Conservation (phyloP, 192 early-diverging fungal species). For the Powellomyces hirtus region DNA sequence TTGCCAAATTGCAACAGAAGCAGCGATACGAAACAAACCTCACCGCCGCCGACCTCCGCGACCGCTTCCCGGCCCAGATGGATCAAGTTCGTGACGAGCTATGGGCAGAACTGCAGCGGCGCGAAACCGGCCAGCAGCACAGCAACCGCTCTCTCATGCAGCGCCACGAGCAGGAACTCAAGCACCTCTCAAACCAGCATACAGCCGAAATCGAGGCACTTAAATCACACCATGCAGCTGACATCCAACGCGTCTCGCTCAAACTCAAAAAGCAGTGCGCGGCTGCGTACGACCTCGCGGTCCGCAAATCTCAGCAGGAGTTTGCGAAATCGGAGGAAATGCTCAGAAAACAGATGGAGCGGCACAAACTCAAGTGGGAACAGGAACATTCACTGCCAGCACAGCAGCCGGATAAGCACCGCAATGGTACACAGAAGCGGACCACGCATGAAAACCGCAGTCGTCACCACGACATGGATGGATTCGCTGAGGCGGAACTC, state of each 20-base stretch:
- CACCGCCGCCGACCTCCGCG: background rate
- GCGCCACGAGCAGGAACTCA: background rate
- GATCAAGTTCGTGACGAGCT: background rate
- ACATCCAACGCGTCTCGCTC: background rate
- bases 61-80: background rate
- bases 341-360: background rate
- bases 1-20: background rate
- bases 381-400: no score
- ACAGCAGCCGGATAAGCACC: no score
- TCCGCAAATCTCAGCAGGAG: conserved; percentile 36
- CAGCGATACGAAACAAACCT: background rate
- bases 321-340: conserved; percentile 23
- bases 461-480: no score
- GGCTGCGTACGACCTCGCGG: conserved; percentile 32
- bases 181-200: background rate
- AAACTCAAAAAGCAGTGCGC: conserved; percentile 36
- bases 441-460: no score
- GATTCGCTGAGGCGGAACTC: no score
- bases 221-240: background rate
- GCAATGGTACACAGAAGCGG: no score
- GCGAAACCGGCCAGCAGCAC: no score
- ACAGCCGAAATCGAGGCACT: background rate
- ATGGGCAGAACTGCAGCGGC: no score
- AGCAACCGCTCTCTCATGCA: no score
- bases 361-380: no score